These are phyloP conservation scores for Myxozyma sirexii DNA, from an alignment of 805 yeast genomes.

Conservation along the genomic window DNA sequence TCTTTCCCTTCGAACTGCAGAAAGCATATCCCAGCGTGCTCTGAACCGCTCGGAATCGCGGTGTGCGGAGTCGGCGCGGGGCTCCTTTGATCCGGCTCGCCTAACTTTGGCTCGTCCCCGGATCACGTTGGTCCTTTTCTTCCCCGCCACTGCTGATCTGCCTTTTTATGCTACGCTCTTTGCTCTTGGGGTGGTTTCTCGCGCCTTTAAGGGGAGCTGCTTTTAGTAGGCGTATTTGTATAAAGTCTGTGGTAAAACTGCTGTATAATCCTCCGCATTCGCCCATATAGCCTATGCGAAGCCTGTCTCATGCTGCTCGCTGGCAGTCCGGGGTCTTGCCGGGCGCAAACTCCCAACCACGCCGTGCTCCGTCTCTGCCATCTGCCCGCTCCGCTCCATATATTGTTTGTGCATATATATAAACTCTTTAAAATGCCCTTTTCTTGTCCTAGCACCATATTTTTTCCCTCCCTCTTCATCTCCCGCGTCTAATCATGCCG, in stretches of 20 bases:
- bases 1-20: too few relatives aligned
- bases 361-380: not conserved
- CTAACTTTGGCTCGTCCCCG: not conserved
- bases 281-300: not conserved
- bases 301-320: not conserved
- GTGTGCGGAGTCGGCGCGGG: not conserved
- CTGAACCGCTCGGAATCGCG: too few relatives aligned
- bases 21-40: too few relatives aligned
- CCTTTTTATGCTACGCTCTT: not conserved
- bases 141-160: not conserved
- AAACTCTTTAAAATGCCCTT: not conserved
- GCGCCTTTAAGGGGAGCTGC: not conserved
- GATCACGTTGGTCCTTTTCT: not conserved
- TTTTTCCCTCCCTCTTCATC: not conserved
- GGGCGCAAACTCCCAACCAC: not conserved
- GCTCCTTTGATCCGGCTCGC: not conserved
- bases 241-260: too few relatives aligned
- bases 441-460: not conserved
- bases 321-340: too few relatives aligned
- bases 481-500: not conserved
- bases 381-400: constrained; percentile 3
- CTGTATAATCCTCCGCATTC: too few relatives aligned
- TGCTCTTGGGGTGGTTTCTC: not conserved
- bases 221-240: too few relatives aligned
- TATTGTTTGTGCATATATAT: too few relatives aligned